These are phyloP conservation scores for Fusarium setosum DNA, from an alignment of 2,329 filamentous ascomycete species.

Conservation along the genomic window DNA sequence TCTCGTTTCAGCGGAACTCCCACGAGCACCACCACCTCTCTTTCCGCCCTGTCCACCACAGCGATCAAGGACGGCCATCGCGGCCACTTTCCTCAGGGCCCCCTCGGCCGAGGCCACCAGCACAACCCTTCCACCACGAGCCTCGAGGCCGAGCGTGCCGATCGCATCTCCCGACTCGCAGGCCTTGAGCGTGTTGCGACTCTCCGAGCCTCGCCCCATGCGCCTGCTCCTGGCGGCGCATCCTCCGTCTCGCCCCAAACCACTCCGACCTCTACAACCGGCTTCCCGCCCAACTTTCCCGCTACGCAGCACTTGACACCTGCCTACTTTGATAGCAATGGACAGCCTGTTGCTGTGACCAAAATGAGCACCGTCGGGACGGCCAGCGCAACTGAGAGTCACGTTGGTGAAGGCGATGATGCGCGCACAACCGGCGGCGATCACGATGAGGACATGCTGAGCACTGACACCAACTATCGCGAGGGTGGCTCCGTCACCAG, in stretches of 20 bases:
- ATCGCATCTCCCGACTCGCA: slow-evolving; percentile 93
- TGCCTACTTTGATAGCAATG: slow-evolving; percentile 84
- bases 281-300: slow-evolving; percentile 55
- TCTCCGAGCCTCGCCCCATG: slow-evolving; percentile 65
- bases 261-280: slow-evolving; percentile 60
- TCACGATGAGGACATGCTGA: slow-evolving; percentile 75
- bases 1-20: slow-evolving; percentile 78
- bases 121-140: slow-evolving; percentile 73
- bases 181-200: slow-evolving; percentile 90
- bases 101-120: slow-evolving; percentile 67
- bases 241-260: slow-evolving; percentile 61
- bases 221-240: slow-evolving; percentile 43
- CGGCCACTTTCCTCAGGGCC: slow-evolving; percentile 74
- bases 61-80: slow-evolving; percentile 97
- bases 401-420: slow-evolving; percentile 67
- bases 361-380: slow-evolving; percentile 92
- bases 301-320: slow-evolving; percentile 60
- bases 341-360: slow-evolving; percentile 74
- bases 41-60: slow-evolving; percentile 91
- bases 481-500: slow-evolving; percentile 71
- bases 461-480: slow-evolving; percentile 71
- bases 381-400: slow-evolving; percentile 86
- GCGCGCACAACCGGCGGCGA: slow-evolving; percentile 65
- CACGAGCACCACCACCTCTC: slow-evolving; percentile 90
- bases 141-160: slow-evolving; percentile 90